These are phyloP conservation scores for Citrullus colocynthis DNA, from an alignment of 306 rosid genomes.

Conservation along the genomic window DNA sequence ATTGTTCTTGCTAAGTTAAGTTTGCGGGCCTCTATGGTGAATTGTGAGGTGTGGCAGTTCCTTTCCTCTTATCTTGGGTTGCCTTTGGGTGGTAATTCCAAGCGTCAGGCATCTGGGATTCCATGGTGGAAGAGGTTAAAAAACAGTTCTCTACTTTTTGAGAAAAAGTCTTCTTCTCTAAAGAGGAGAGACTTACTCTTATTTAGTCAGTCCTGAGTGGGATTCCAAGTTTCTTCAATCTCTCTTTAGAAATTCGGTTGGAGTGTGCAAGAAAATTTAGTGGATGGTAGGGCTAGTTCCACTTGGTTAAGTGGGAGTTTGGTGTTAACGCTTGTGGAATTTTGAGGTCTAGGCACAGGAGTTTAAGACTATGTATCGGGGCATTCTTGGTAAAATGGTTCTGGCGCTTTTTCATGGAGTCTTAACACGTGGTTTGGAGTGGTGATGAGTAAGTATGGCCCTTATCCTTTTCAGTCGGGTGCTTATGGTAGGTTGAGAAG, in stretches of 20 bases:
- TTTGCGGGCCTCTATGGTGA: background rate
- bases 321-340: background rate
- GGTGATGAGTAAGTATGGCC: background rate
- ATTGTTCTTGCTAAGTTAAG: background rate
- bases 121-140: no score
- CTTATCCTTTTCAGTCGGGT: background rate
- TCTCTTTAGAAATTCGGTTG: background rate
- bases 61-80: background rate
- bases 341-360: background rate
- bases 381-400: background rate
- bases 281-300: background rate
- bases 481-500: background rate
- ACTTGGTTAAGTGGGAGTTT: background rate
- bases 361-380: background rate
- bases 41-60: background rate
- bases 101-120: background rate
- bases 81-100: background rate
- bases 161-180: background rate
- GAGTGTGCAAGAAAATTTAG: background rate
- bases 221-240: background rate
- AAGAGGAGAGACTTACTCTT: background rate
- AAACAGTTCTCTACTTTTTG: background rate
- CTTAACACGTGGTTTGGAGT: background rate
- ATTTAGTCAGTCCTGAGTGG: background rate
- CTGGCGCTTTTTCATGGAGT: background rate